Evolutionary conservation across 805 yeast species (phyloP).

Genomic region (Myxozyma geophila): DNA sequence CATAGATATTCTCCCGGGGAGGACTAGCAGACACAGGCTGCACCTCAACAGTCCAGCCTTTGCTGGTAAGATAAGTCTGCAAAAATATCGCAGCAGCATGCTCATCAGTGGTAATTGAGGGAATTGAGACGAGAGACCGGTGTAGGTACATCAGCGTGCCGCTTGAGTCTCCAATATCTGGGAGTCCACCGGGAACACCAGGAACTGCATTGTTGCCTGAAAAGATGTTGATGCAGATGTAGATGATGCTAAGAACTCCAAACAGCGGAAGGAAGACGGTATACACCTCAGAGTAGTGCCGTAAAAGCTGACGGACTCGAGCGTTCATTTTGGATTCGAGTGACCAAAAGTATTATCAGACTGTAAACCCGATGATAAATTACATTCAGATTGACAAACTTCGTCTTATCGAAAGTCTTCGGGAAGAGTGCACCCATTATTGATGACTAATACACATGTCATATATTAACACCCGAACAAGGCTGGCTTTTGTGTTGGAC

Average conservation of each 20-base stretch:
- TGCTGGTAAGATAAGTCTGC: constrained; percentile 46
- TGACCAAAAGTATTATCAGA: background rate
- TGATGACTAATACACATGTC: background rate
- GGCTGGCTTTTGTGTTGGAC: background rate
- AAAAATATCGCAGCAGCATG: constrained; percentile 49
- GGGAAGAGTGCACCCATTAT: background rate
- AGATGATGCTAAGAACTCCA: constrained; percentile 19
- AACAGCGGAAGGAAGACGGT: constrained; percentile 35
- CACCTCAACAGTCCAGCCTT: constrained; percentile 60
- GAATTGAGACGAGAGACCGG: constrained; percentile 45
- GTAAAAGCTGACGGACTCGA: constrained; percentile 18
- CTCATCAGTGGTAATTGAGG: constrained; percentile 49
- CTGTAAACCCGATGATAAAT: background rate
- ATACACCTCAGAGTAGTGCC: constrained; percentile 34
- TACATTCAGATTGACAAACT: background rate
- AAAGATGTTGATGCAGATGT: constrained; percentile 13
- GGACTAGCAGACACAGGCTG: constrained; percentile 45
- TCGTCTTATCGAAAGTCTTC: background rate
- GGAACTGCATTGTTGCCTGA: constrained; percentile 5
- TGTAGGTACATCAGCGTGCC: constrained; percentile 39
- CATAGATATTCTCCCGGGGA: constrained; percentile 58
- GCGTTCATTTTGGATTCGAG: constrained; percentile 1
- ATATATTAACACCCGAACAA: background rate
- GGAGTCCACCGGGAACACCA: constrained; percentile 7
- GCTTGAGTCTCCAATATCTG: constrained; percentile 7